phyloP scores from a whole-genome alignment of 1,284 basidiomycete species.

The Waitea zeae region DNA sequence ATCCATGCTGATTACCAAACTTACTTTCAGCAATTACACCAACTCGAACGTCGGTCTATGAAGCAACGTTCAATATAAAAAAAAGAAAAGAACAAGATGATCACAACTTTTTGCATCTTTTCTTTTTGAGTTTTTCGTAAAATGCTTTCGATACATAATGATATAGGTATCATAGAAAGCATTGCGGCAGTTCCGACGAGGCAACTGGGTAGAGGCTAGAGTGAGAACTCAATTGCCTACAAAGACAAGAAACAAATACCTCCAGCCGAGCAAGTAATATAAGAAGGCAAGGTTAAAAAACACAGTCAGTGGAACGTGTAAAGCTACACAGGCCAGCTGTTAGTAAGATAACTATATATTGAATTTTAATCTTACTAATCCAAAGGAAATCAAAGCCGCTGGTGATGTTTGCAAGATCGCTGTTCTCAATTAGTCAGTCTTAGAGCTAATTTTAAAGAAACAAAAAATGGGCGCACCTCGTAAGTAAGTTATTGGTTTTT shows the following conservation, averaged over 20 bases:
- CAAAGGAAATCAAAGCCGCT: background rate
- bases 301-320: background rate
- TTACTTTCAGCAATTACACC: background rate
- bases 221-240: no score
- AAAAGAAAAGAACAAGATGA: no score
- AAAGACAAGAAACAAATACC: no score
- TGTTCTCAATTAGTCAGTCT: background rate
- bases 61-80: no score
- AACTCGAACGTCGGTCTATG: background rate
- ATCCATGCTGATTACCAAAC: background rate
- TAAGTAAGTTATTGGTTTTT: background rate
- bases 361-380: background rate
- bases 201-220: no score
- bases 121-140: background rate
- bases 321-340: background rate
- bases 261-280: background rate
- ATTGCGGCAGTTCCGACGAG: background rate
- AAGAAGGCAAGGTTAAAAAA: background rate
- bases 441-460: background rate
- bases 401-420: background rate
- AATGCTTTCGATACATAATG: background rate
- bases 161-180: background rate
- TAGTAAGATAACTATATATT: background rate
- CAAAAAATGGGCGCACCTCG: background rate
- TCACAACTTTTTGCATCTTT: background rate